Evolutionary conservation across 176 grass and related monocot species (phyloP), one percentile per base, ranked within the genome.

Genomic region (Pharus latifolius): DNA sequence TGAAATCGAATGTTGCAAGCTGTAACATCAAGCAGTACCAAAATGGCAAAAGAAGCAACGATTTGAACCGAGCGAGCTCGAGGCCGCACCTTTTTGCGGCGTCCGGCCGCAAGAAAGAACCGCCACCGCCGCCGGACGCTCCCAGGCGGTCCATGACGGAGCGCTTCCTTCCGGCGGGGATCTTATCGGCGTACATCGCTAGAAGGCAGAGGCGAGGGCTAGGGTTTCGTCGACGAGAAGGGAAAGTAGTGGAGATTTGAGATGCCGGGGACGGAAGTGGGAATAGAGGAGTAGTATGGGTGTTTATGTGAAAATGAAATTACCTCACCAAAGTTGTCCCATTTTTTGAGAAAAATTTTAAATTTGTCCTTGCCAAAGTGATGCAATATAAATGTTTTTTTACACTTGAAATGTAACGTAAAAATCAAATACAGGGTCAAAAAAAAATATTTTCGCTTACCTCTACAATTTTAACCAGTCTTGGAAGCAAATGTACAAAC

Each of bases 111-210:
- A 58, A 22, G 70, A 54, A 76, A 37, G 63, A 77, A 31, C 17
- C 38, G 14, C 30, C 51, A 49, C 62, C 44, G 2, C 10, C 71
- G 30, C 15, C 70, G 27, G 51, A 76, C 24, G 55, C 71, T 11
- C 74, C 58, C 16, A 91, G 80, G 56, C 84, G 88, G 38, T 91
- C 88, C 76, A 40, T 87, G 49, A 91, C 52, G 57, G 88, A 87
- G 18, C 84, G 78, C 72, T 91, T 91, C 61, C 78, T 23, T 14
- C 80, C 68, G 16, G n/a, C 41, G 17, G 77, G 72, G 59, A 25
- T 2, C 34, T 70, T 67, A 62, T 91, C 77, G 14, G 88, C 73
- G 77, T 91, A 87, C 84, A 91, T 91, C 46, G 16, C 25, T 33
- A 16, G 11, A 3, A 68, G 31, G 49, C 2, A 48, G 43, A 25